These are phyloP conservation scores for Colletotrichum spinosum DNA, from an alignment of 2,329 filamentous ascomycete species.

Conservation along the genomic window DNA sequence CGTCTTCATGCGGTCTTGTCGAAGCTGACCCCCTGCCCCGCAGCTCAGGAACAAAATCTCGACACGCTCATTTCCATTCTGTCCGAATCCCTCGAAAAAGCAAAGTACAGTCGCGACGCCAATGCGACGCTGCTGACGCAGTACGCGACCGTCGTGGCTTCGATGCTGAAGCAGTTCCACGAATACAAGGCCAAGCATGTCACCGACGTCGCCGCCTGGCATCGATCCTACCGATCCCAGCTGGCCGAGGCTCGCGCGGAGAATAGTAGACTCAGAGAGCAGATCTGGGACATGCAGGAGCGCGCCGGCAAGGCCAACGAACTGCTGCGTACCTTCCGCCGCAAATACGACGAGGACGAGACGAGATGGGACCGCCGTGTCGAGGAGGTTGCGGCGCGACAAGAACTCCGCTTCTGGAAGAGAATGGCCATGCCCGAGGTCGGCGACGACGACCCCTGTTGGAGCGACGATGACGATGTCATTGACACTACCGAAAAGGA, in stretches of 20 bases:
- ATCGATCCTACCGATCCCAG: constrained; percentile 73
- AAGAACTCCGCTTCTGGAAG: constrained; percentile 75
- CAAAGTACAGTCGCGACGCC: constrained; percentile 69
- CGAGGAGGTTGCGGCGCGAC: constrained; percentile 62
- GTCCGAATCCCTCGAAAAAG: constrained; percentile 71
- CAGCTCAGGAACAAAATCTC: constrained; percentile 70
- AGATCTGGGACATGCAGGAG: constrained; percentile 75
- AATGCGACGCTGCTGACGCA: constrained; percentile 69
- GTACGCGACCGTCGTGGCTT: constrained; percentile 67
- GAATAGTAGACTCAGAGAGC: constrained; percentile 71
- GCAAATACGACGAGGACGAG: constrained; percentile 67
- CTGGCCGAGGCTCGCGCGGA: constrained; percentile 74
- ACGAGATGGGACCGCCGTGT: constrained; percentile 65
- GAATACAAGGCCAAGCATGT: constrained; percentile 74
- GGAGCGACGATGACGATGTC: constrained; percentile 74
- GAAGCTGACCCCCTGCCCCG: constrained; percentile 4
- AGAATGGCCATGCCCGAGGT: constrained; percentile 72
- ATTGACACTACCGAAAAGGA: constrained; percentile 71
- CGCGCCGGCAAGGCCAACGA: constrained; percentile 70
- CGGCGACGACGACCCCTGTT: constrained; percentile 69
- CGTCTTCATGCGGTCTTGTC: neutral
- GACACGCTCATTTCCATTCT: constrained; percentile 72
- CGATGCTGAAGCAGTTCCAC: constrained; percentile 73
- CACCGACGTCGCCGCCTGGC: constrained; percentile 71
- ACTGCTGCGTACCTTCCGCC: constrained; percentile 66